Conservation (phyloP, 2,329 filamentous ascomycete genomes). For the Trichoderma hamatum region DNA sequence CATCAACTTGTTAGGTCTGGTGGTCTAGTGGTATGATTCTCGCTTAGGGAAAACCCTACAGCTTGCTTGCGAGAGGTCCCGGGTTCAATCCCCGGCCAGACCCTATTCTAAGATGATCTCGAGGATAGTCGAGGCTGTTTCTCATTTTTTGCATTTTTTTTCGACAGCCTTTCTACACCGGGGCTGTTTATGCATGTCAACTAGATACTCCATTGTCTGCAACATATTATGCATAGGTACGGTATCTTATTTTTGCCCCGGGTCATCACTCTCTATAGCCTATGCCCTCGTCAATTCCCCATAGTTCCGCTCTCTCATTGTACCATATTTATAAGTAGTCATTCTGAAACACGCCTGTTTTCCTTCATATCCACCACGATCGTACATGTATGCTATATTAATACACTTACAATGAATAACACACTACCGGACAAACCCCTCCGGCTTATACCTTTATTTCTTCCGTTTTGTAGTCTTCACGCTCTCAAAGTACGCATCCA, state of each 20-base stretch:
- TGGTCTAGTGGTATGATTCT: background rate
- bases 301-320: background rate
- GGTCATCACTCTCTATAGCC: background rate
- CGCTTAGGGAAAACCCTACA: background rate
- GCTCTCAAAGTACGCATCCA: slow-evolving; percentile 37
- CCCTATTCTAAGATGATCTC: background rate
- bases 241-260: background rate
- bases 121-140: background rate
- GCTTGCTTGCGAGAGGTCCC: slow-evolving; percentile 47
- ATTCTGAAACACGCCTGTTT: background rate
- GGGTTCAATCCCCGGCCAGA: slow-evolving; percentile 53
- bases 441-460: background rate
- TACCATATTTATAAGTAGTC: background rate
- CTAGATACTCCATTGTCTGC: background rate
- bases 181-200: background rate
- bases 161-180: background rate
- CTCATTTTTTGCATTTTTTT: background rate
- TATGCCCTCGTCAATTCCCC: background rate
- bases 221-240: background rate
- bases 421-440: background rate
- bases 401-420: background rate
- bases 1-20: background rate
- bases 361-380: background rate
- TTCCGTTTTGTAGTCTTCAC: background rate
- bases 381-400: background rate